Evolutionary conservation across 2,329 filamentous ascomycete genomes (phyloP).

Genomic region (Cercospora sp.): DNA sequence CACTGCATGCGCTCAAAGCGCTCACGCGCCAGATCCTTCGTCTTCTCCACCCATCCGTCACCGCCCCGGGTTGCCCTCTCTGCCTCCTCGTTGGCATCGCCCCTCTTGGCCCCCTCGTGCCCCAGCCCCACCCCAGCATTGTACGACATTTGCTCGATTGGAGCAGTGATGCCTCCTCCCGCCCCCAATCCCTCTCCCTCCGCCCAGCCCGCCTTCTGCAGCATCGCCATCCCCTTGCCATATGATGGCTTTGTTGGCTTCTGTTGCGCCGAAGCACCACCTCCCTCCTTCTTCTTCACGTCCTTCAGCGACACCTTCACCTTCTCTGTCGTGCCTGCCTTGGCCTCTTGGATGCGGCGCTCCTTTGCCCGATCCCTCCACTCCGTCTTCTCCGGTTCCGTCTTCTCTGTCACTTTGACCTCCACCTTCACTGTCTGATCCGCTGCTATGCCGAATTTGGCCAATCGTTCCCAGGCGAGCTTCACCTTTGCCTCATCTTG

Average conservation of each 20-base stretch:
- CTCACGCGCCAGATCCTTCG: slow-evolving; percentile 66
- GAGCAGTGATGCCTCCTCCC: slow-evolving; percentile 61
- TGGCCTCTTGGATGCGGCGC: slow-evolving; percentile 62
- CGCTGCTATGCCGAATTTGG: slow-evolving; percentile 19
- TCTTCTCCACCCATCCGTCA: slow-evolving; percentile 62
- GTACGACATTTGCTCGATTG: slow-evolving; percentile 65
- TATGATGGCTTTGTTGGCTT: slow-evolving; percentile 36
- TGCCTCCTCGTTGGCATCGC: slow-evolving; percentile 66
- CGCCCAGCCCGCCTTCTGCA: slow-evolving; percentile 73
- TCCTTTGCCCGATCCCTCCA: slow-evolving; percentile 70
- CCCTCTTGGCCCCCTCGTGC: slow-evolving; percentile 67
- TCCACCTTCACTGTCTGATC: slow-evolving; percentile 26
- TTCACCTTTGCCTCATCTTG: slow-evolving; percentile 51
- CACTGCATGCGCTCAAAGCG: slow-evolving; percentile 59
- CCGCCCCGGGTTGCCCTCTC: slow-evolving; percentile 57
- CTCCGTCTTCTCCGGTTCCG: slow-evolving; percentile 15
- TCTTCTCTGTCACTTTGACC: background rate
- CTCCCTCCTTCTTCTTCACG: slow-evolving; percentile 17
- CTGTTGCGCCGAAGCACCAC: background rate
- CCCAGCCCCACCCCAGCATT: slow-evolving; percentile 68
- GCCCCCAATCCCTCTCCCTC: slow-evolving; percentile 64
- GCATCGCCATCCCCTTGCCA: slow-evolving; percentile 43
- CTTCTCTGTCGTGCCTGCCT: slow-evolving; percentile 35
- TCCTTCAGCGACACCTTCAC: slow-evolving; percentile 31
- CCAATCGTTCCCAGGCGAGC: slow-evolving; percentile 26